phyloP scores from a whole-genome alignment of 257 asterid species.

The Solanum infundibuliforme region DNA sequence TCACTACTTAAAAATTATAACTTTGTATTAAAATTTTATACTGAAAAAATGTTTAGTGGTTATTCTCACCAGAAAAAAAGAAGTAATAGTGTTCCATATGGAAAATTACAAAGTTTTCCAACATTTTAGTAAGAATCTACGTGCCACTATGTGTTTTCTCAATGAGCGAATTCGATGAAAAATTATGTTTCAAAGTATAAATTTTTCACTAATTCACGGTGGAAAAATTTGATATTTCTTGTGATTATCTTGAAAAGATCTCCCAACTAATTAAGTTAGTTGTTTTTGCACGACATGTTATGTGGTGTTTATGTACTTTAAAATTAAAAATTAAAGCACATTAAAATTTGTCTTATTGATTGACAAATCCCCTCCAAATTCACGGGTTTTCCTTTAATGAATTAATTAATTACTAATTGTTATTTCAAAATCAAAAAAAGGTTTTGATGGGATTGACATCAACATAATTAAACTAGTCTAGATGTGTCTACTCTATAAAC shows the following conservation, averaged over 20 bases:
- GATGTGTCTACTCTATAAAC: slow-evolving; percentile 25
- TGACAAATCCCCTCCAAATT: slow-evolving; percentile 16
- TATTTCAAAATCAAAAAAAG: background rate
- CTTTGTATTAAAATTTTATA: too few relatives aligned
- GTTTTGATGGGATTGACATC: background rate
- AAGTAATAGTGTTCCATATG: background rate
- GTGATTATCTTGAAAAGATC: slow-evolving; percentile 17
- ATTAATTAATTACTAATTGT: background rate
- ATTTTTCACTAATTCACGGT: too few relatives aligned
- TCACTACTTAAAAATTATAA: background rate
- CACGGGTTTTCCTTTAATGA: slow-evolving; percentile 32
- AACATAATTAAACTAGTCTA: background rate
- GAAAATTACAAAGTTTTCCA: too few relatives aligned
- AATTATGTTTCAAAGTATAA: background rate
- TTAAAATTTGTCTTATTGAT: slow-evolving; percentile 49
- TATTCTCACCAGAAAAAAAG: background rate
- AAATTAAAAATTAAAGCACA: slow-evolving; percentile 17
- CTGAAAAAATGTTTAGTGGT: too few relatives aligned
- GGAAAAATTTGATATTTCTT: too few relatives aligned
- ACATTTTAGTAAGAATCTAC: too few relatives aligned
- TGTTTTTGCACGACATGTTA: slow-evolving; percentile 31
- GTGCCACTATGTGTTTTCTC: too few relatives aligned
- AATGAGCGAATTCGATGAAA: background rate
- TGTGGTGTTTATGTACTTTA: background rate
- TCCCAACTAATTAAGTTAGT: slow-evolving; percentile 15